Evolutionary conservation across 306 rosid species (phyloP), one percentile per base, ranked within the genome.

Genomic region (Quercus cerris): DNA sequence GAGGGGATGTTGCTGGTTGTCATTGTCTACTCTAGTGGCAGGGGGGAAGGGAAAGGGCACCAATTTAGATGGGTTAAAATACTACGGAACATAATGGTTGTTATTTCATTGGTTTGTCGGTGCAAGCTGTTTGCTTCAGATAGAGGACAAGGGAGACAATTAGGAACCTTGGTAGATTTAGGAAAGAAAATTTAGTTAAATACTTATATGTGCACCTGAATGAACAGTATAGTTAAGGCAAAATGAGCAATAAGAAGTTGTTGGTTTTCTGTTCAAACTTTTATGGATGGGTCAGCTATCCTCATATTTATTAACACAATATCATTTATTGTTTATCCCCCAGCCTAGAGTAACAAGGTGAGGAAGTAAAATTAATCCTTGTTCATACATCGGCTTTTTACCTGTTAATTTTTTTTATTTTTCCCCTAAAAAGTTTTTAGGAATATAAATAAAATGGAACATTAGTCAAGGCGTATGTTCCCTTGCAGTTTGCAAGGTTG

Each of bases 401-500:
- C 19, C 0, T 31, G 70, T 70, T 55, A 63, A 2, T 76, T 23
- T 49, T 22, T 30, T 75, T 80, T 35, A 30, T 30, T 30, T 17
- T 27, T 20, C 49, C 30, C 33, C 33, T 70, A 52, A 46, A 23
- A 77, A 70, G 44, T 61, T 57, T 82, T 14, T 56, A 93, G 99
- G 98, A 95, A 80, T 90, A 93, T 72, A 91, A 91, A 18, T 97
- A 91, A 73, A 81, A 86, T 35, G 99, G 99, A 75, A 95, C 98
- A 56, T 84, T 91, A 75, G 82, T 95, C 77, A 87, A 87, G 87
- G 99, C 98, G 61, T 89, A 93, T 22, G 99, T 95, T 23, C 99
- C 98, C 76, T 93, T 93, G 18, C 90, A 97, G 67, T 93, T 87
- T 81, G 97, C 99, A 69, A 93, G 95, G 93, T 83, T 95, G 82